These are phyloP conservation scores for Mycosarcoma mackinlayi DNA, from an alignment of 1,284 basidiomycete genomes.

Conservation along the genomic window DNA sequence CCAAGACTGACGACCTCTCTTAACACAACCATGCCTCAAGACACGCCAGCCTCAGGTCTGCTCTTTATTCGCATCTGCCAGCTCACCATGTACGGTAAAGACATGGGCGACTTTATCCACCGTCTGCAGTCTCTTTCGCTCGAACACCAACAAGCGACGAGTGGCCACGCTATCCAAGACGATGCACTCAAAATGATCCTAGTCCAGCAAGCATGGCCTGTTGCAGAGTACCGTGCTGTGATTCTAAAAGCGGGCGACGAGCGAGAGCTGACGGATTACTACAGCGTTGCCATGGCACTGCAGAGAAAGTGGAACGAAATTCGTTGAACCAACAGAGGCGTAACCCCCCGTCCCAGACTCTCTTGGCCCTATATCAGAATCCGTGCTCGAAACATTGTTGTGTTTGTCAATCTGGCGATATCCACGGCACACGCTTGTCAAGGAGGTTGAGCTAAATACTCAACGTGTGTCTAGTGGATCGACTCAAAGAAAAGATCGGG, in stretches of 20 bases:
- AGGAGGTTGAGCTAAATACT: no score
- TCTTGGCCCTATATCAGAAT: no score
- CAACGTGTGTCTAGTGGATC: no score
- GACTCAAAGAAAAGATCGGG: no score
- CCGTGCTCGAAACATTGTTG: no score
- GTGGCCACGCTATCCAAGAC: slow-evolving; percentile 22
- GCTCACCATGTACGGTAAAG: slow-evolving; percentile 23
- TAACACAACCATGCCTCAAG: slow-evolving; percentile 15
- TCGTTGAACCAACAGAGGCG: no score
- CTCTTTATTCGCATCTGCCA: slow-evolving; percentile 35
- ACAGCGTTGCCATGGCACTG: slow-evolving; percentile 19
- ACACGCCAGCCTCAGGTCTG: slow-evolving; percentile 22
- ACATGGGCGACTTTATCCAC: slow-evolving; percentile 26
- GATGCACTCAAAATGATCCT: slow-evolving; percentile 26
- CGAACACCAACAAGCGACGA: slow-evolving; percentile 23
- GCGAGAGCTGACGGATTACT: slow-evolving; percentile 16
- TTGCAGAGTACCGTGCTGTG: slow-evolving; percentile 24
- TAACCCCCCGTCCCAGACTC: no score
- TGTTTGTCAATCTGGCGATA: no score
- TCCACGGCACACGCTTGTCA: no score
- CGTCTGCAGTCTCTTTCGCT: slow-evolving; percentile 22
- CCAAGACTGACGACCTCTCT: neutral
- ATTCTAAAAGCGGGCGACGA: slow-evolving; percentile 14
- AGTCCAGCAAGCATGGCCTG: slow-evolving; percentile 21
- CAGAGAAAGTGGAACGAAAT: slow-evolving; percentile 1